phyloP scores from a whole-genome alignment of 2,329 filamentous ascomycete genomes.

The Ophiostoma angusticollis region DNA sequence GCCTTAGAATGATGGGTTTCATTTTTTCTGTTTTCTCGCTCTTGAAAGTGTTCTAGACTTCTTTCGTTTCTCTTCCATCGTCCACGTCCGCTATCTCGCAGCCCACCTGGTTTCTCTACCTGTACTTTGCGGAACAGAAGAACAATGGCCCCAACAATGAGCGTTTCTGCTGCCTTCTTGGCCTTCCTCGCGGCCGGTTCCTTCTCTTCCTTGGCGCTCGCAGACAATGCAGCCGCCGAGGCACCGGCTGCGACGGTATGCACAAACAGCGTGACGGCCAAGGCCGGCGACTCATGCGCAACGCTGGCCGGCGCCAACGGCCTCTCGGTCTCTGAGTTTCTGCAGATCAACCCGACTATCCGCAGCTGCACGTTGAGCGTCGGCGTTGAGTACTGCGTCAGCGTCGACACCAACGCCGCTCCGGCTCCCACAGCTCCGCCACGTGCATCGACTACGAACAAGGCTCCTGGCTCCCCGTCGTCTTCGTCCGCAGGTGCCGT shows the following conservation, averaged over 20 bases:
- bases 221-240: background rate
- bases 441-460: background rate
- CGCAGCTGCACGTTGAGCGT: slow-evolving; percentile 7
- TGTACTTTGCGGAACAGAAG: too few species aligned
- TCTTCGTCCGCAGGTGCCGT: slow-evolving; percentile 49
- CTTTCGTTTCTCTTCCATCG: background rate
- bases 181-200: background rate
- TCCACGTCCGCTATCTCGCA: background rate
- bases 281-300: slow-evolving; percentile 17
- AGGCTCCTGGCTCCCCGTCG: slow-evolving; percentile 28
- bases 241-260: slow-evolving; percentile 9
- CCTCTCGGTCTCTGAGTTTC: slow-evolving; percentile 14
- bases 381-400: slow-evolving; percentile 8
- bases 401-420: background rate
- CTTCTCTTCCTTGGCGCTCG: background rate
- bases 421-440: background rate
- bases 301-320: slow-evolving; percentile 14
- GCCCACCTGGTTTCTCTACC: too few species aligned
- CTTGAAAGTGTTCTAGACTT: background rate
- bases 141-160: background rate
- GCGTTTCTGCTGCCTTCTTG: background rate
- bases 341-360: slow-evolving; percentile 10
- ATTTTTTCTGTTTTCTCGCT: background rate
- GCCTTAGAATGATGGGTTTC: background rate
- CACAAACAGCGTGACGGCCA: slow-evolving; percentile 14